These are phyloP conservation scores for Sporothrix protearum DNA, from an alignment of 2,329 filamentous ascomycete genomes.

Conservation along the genomic window DNA sequence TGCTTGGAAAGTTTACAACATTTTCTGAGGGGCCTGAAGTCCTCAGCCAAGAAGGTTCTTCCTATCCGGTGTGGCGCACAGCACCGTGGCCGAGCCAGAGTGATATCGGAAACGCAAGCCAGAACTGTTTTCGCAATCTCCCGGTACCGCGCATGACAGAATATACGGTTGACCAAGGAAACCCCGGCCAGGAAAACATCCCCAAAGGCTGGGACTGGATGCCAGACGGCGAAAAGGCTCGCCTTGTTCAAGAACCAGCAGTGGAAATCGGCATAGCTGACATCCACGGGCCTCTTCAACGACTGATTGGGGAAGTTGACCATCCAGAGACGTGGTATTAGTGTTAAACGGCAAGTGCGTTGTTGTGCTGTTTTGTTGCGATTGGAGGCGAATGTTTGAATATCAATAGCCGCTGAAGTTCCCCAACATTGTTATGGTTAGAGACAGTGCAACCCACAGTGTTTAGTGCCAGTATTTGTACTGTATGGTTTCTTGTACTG, in stretches of 20 bases:
- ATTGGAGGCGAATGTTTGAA: neutral
- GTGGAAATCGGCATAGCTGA: neutral
- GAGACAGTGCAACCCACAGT: neutral
- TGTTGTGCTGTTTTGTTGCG: neutral
- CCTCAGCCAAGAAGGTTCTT: neutral
- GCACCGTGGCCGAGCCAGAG: neutral
- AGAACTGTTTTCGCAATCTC: neutral
- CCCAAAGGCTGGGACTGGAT: slow-evolving; percentile 14
- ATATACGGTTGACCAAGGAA: too few species aligned
- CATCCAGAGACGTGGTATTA: neutral
- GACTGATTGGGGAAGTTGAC: slow-evolving; percentile 8
- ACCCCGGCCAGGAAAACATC: neutral
- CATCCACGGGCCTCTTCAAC: neutral
- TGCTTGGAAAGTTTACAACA: neutral
- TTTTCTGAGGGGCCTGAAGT: neutral
- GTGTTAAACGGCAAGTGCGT: neutral
- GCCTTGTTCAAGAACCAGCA: neutral
- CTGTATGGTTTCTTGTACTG: too few species aligned
- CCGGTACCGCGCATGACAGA: neutral
- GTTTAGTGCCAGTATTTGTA: too few species aligned
- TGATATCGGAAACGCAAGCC: neutral
- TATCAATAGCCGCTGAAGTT: too few species aligned
- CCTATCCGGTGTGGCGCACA: neutral
- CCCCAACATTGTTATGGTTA: too few species aligned
- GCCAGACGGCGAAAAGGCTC: neutral